Percentiles rank a stretch among this genome's conserved stretches.
Evolutionary conservation across 495 filamentous ascomycete species (phyloP).

Genomic region (Cairneyella variabilis): DNA sequence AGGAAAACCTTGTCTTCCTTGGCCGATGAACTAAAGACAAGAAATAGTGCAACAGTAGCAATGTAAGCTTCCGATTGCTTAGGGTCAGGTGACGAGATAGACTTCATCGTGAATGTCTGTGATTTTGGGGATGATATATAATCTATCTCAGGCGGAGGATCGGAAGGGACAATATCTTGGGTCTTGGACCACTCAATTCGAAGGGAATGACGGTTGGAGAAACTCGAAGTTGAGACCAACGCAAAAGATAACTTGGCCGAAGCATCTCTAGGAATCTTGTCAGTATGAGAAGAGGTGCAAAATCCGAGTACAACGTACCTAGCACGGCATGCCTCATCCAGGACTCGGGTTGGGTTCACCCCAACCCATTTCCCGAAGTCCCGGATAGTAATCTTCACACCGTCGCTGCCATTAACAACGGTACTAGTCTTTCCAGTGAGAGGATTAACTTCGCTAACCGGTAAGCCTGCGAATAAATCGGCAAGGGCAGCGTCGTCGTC

Average conservation of each 20-base stretch:
- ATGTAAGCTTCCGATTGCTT: conserved; percentile 85
- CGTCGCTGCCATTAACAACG: conserved; percentile 46
- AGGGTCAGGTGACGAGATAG: conserved; percentile 66
- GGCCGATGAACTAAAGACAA: conserved; percentile 67
- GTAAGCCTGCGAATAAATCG: conserved; percentile 66
- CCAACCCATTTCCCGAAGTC: conserved; percentile 83
- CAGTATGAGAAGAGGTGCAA: conserved; percentile 10
- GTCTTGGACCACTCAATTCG: conserved; percentile 76
- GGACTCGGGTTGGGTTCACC: conserved; percentile 61
- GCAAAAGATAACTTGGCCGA: conserved; percentile 59
- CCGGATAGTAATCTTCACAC: conserved; percentile 54
- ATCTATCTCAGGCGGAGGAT: conserved; percentile 39
- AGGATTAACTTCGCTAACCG: conserved; percentile 54
- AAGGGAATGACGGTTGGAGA: conserved; percentile 70
- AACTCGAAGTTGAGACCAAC: conserved; percentile 63
- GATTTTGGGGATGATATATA: conserved; percentile 35
- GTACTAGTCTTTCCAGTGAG: conserved; percentile 47
- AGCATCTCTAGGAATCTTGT: conserved; percentile 52
- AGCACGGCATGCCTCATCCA: conserved; percentile 85
- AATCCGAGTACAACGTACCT: conserved; percentile 47
- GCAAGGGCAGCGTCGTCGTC: conserved; percentile 47
- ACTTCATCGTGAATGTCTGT: conserved; percentile 64
- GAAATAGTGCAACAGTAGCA: conserved; percentile 75
- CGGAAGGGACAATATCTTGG: conserved; percentile 51
- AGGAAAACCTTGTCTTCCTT: conserved; percentile 85